Evolutionary conservation across 148 eudicot genomes (phyloP).

Genomic region (Nyssa sinensis): DNA sequence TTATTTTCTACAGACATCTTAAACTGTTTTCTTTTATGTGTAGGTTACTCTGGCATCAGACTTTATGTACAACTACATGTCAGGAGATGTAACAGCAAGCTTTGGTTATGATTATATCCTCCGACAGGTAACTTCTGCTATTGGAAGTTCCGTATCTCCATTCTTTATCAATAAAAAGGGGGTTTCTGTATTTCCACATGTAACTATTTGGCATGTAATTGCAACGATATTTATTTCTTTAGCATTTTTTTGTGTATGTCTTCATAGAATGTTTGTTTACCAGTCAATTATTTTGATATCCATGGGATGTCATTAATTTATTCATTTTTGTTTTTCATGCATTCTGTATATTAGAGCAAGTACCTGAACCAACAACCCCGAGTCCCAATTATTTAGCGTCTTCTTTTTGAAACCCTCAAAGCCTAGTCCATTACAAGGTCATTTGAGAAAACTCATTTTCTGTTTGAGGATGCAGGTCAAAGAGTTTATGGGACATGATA

Average conservation of each 20-base stretch:
- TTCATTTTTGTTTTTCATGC: too few relatives aligned
- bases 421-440: too few relatives aligned
- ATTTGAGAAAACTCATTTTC: too few relatives aligned
- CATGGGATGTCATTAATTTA: background rate
- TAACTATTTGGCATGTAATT: background rate
- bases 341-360: background rate
- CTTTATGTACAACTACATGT: constrained; percentile 78
- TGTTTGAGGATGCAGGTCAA: too few relatives aligned
- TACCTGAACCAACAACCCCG: background rate
- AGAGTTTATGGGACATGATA: too few relatives aligned
- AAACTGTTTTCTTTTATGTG: constrained; percentile 1
- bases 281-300: background rate
- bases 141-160: background rate
- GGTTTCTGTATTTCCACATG: background rate
- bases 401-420: too few relatives aligned
- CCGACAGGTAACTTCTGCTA: constrained; percentile 59
- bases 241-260: background rate
- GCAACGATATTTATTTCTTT: too few relatives aligned
- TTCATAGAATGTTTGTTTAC: background rate
- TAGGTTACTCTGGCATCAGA: constrained; percentile 90
- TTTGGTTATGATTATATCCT: constrained; percentile 90
- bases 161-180: too few relatives aligned
- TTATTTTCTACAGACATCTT: background rate
- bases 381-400: background rate
- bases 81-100: constrained; percentile 79